Conservation (phyloP, 306 rosid genomes). For the Sicyos edulis region DNA sequence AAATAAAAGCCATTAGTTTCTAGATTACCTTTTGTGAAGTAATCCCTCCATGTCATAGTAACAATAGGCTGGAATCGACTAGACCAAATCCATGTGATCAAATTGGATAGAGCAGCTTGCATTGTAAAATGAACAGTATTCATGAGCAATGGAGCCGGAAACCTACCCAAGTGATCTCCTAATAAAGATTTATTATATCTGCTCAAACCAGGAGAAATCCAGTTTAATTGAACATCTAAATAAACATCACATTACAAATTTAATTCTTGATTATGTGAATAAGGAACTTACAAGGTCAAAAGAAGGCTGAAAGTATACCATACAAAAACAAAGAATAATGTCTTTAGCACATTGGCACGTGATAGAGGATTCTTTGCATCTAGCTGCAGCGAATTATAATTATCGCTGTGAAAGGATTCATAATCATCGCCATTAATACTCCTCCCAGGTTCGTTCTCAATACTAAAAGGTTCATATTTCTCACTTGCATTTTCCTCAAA, state of each 20-base stretch:
- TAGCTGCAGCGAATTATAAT: conserved; percentile 29
- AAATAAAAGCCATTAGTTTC: conserved; percentile 19
- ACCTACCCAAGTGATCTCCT: conserved; percentile 87
- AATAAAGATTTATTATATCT: conserved; percentile 92
- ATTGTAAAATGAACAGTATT: conserved; percentile 75
- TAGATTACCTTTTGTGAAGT: conserved; percentile 67
- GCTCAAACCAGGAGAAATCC: conserved; percentile 29
- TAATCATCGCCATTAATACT: conserved; percentile 29
- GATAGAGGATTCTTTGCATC: conserved; percentile 36
- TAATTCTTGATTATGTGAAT: neutral
- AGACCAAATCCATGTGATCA: conserved; percentile 88
- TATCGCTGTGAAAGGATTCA: conserved; percentile 27
- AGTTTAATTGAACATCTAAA: neutral
- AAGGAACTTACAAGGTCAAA: conserved; percentile 85
- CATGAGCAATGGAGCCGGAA: conserved; percentile 96
- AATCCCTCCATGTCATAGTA: conserved; percentile 90
- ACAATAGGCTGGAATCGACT: conserved; percentile 52
- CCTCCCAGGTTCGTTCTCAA: conserved; percentile 47
- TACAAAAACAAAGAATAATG: conserved; percentile 65
- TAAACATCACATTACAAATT: neutral
- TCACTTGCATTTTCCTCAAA: conserved; percentile 40
- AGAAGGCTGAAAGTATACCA: conserved; percentile 94
- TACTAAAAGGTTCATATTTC: conserved; percentile 55
- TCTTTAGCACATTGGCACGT: conserved; percentile 57
- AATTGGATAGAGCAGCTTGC: conserved; percentile 82